These are phyloP conservation scores for Fusarium pseudonygamai DNA, from an alignment of 2,329 filamentous ascomycete species.

Conservation along the genomic window DNA sequence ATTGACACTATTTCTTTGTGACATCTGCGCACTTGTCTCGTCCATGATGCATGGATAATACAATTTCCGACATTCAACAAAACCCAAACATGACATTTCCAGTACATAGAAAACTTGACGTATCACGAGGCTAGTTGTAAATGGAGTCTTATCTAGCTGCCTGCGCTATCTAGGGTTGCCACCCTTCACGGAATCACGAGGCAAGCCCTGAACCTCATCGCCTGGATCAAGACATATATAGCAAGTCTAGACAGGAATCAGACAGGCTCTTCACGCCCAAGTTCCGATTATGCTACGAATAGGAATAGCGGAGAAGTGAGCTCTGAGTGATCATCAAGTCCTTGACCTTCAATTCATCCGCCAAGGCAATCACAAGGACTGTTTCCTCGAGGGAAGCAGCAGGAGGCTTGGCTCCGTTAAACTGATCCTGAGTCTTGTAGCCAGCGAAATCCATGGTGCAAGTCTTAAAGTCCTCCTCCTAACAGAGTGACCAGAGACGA, in stretches of 20 bases:
- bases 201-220: no score
- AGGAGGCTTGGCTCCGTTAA: neutral
- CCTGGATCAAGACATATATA: neutral
- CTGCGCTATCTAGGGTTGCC: no score
- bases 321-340: neutral
- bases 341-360: neutral
- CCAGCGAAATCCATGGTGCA: neutral
- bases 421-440: neutral
- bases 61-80: neutral
- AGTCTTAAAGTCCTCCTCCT: neutral
- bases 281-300: fast-evolving
- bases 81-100: no score
- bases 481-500: neutral
- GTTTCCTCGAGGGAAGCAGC: neutral
- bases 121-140: no score
- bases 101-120: fast-evolving
- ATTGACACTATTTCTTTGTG: no score
- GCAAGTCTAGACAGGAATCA: neutral
- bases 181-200: no score
- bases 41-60: no score
- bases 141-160: no score
- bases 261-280: fast-evolving
- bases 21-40: no score
- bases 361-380: neutral
- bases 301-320: neutral